Evolutionary conservation across 2,329 filamentous ascomycete genomes (phyloP), one percentile per base, ranked within the genome.

Genomic region (Aspergillus fumigatus): DNA sequence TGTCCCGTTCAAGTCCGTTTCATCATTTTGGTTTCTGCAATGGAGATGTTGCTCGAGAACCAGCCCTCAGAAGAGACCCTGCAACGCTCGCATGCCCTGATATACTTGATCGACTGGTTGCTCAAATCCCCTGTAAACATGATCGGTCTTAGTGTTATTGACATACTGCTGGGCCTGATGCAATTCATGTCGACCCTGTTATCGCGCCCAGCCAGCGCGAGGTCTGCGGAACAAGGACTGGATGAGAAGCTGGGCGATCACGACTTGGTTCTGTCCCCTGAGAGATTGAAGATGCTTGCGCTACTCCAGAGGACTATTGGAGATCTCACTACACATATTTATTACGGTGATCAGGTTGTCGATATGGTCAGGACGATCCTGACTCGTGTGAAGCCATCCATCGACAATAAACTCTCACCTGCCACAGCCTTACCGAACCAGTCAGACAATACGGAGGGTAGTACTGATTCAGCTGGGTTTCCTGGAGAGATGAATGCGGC

Each of bases 91-190:
- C 79, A 92, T 53, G 84, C 88, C 4, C 79, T 96, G 58, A 84
- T 89, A 0, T 87, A 86, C 47, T 86, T 97, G 74, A 85, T 97
- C 57, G 86, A 90, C 59, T 90, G 89, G 60, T 80, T 97, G 9
- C 79, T 99, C 49, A 87, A 88, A 52, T 97, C 93, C 0, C 87
- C 93, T 45, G 87, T 96, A 68, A 97, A 97, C 73, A 82, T 97
- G 69, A 97, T 99, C 59, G 94, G 94, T 1, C 80, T 99, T 48
- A 97, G 92, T 70, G 89, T 97, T 52, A 97, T 97, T 87, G 94
- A 99, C 71, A 87, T 97, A 19, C 79, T 97, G 27, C 80, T 96
- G 14, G 89, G 91, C 1, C 80, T 99, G 14, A 84, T 97, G 61
- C 88, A 90, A 62, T 91, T 96, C 69, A 88, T 93, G 70, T 84